phyloP scores from a whole-genome alignment of 306 rosid genomes.

The Dicorynia guianensis region DNA sequence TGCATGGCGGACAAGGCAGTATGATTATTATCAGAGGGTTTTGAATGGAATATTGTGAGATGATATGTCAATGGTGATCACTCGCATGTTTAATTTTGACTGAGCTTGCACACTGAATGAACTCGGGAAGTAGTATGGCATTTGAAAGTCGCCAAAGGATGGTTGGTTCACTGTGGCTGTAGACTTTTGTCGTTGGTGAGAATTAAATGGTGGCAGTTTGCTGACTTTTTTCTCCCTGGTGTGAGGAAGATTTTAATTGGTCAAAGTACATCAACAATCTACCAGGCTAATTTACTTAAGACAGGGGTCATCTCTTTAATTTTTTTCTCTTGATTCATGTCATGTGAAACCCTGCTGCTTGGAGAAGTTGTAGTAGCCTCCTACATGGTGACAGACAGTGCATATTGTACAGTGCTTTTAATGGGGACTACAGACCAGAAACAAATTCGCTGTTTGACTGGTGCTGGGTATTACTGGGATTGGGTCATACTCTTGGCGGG shows the following conservation, averaged over 20 bases:
- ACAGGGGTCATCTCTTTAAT: conserved; percentile 20
- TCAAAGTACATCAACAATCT: conserved; percentile 38
- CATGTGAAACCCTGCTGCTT: conserved; percentile 45
- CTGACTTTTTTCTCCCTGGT: conserved; percentile 51
- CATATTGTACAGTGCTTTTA: conserved; percentile 58
- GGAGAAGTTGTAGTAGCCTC: conserved; percentile 40
- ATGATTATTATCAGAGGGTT: conserved; percentile 95
- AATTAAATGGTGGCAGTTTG: conserved; percentile 43
- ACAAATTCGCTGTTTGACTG: conserved; percentile 38
- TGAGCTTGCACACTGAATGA: conserved; percentile 51
- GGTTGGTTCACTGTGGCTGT: conserved; percentile 50
- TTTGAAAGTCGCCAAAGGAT: conserved; percentile 36
- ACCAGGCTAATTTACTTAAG: conserved; percentile 46
- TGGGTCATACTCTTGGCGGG: conserved; percentile 32
- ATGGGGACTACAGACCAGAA: conserved; percentile 38
- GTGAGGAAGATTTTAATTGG: conserved; percentile 45
- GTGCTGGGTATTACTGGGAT: conserved; percentile 37
- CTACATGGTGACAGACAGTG: conserved; percentile 37
- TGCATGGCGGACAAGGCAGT: conserved; percentile 97
- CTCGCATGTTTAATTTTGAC: conserved; percentile 49
- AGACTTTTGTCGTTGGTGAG: conserved; percentile 44
- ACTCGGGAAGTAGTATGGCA: conserved; percentile 27
- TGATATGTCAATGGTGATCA: conserved; percentile 41
- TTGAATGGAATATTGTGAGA: conserved; percentile 93
- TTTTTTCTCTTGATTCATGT: conserved; percentile 29